Evolutionary conservation across 495 filamentous ascomycete genomes (phyloP), one percentile per base, ranked within the genome.

Genomic region (Penicillium goetzii): DNA sequence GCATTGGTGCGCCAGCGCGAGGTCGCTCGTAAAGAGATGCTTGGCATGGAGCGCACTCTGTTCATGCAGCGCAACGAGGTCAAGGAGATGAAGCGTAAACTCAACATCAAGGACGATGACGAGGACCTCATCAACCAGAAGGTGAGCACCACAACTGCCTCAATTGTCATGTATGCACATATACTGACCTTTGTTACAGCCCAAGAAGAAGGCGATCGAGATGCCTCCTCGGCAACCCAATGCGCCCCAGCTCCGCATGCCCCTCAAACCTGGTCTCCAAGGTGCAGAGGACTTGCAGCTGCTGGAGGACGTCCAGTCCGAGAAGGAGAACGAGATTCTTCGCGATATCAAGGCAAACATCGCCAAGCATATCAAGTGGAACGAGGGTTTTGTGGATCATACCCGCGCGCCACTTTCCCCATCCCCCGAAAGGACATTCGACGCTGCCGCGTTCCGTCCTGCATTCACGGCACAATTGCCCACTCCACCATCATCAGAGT

Each of bases 121-220:
- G 96, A 98, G 67, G 94, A 97, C 69, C 85, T 98, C 67, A 88
- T 96, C 80, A 94, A 94, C 76, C 90, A 93, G 70, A 95, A 95
- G 86, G 92, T 93, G 79, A 76, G 85, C 63, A 41, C 63, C 2
- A 32, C 38, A 23, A 34, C 14, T 53, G 21, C 14, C 14, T 41
- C 19, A 8, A 12, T 25, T 25, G n/a, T 6, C 38, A 47, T 59
- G 55, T 43, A 56, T 64, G 36, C 57, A 57, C 53, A 38, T 38
- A 60, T 67, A 77, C 76, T 79, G 59, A 84, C 84, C 52, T 81
- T 61, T 34, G 36, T 53, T 80, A 74, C 82, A 89, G 65, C 91
- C 88, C 63, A 92, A 91, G 78, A 87, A 89, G 75, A 91, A 89
- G 70, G 72, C 67, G 33, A 68, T 69, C 68, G 85, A 92, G 62